Evolutionary conservation across 73 alveolate genomes (phyloP).

Genomic region (Paramecium sexaurelia): DNA sequence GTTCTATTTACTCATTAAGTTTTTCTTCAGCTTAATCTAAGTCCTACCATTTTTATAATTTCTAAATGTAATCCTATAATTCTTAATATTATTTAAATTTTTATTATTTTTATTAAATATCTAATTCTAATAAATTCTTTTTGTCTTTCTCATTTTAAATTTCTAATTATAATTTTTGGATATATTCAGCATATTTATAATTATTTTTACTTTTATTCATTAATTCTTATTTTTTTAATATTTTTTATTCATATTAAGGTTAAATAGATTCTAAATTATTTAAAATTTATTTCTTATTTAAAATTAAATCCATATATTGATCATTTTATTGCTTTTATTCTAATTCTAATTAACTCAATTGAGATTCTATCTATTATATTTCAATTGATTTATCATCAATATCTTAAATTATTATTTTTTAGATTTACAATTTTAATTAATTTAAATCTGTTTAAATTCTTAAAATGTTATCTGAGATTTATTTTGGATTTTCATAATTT

Average conservation of each 20-base stretch:
- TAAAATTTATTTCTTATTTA: background rate
- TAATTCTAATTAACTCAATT: background rate
- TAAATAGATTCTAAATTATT: background rate
- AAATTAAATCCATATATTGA: background rate
- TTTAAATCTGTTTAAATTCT: background rate
- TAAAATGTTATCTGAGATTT: background rate
- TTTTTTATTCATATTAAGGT: background rate
- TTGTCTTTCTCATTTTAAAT: background rate
- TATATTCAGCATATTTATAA: background rate
- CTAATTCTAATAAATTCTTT: background rate
- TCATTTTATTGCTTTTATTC: background rate
- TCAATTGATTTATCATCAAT: background rate
- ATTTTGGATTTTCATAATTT: background rate
- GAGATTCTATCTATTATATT: background rate
- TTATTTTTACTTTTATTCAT: conserved; percentile 2
- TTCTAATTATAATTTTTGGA: background rate
- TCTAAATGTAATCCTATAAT: background rate
- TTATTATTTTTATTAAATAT: background rate
- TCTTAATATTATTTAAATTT: background rate
- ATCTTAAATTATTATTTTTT: background rate
- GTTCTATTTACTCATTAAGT: background rate
- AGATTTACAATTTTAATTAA: background rate
- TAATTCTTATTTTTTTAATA: background rate
- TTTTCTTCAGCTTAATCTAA: background rate
- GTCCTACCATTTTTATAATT: background rate